Evolutionary conservation across 176 grass and related monocot genomes (phyloP), one percentile per base, ranked within the genome.

Genomic region (Cenchrus fungigraminus): DNA sequence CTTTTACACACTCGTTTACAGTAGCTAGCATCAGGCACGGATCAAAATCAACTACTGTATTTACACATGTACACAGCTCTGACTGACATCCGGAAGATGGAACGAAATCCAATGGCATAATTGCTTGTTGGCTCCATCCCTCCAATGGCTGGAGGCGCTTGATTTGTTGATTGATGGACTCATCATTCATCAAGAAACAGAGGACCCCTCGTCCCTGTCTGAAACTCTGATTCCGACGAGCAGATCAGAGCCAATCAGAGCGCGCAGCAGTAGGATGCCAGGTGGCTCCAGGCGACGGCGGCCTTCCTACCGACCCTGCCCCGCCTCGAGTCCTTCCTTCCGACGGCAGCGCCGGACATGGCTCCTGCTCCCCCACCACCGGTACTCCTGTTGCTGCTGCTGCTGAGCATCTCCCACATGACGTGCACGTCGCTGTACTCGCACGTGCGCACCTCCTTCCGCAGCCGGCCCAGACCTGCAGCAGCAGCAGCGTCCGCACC

Each of bases 321-420:
- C 74, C 13, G 25, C 13, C n/a, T 15, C 0, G 37, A 3, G 12
- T 0, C 6, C 22, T 45, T 47, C 10, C 6, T 1, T 4, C 4
- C 52, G 42, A 8, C 72, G 15, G 1, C 34, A 47, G 37, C 69
- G 29, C 5, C 28, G 50, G 45, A 19, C 45, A 19, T 60, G 16
- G 6, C 5, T 42, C 6, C 43, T 25, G 40, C 17, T 2, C 28
- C 12, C 0, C 4, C 1, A 7, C 51, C 0, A 0, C 37, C 4
- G 37, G 7, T 4, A 1, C 25, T 43, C 9, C 0, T 10, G 47
- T 47, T 29, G 6, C 50, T 10, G 8, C 2, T 29, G 47, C 37
- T 14, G 42, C 74, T 64, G 77, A 97, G 91, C 87, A 94, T 90
- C 85, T 86, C 85, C 91, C 94, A 94, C 89, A 94, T 94, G 82